phyloP scores from a whole-genome alignment of 1,284 basidiomycete genomes.

The Calocybe gambosa region DNA sequence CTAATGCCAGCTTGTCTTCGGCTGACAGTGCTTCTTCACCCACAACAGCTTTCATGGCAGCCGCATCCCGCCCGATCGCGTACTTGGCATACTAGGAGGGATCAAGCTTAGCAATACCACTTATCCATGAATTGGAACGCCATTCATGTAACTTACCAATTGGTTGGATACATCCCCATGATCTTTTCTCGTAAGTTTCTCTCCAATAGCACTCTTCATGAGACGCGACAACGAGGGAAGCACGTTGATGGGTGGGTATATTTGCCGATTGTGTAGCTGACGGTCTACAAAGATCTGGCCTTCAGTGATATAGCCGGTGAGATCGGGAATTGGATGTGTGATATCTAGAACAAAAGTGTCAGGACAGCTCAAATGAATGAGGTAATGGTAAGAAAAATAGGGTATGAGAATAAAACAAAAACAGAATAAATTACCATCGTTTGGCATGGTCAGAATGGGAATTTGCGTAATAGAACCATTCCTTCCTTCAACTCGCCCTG shows the following conservation, averaged over 20 bases:
- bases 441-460: slow-evolving; percentile 99
- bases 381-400: slow-evolving; percentile 10
- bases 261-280: slow-evolving; percentile 89
- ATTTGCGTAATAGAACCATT: slow-evolving; percentile 99
- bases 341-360: slow-evolving; percentile 61
- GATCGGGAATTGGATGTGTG: slow-evolving; percentile 98
- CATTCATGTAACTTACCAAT: slow-evolving; percentile 50
- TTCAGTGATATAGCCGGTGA: slow-evolving; percentile 99
- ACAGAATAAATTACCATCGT: slow-evolving; percentile 74
- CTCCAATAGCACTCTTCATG: slow-evolving; percentile 99
- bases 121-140: slow-evolving; percentile 5
- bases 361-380: neutral
- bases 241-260: slow-evolving; percentile 99
- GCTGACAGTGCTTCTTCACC: slow-evolving; percentile 95
- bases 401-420: slow-evolving; percentile 10
- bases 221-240: slow-evolving; percentile 96
- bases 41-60: slow-evolving; percentile 99
- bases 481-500: slow-evolving; percentile 94
- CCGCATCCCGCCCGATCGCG: slow-evolving; percentile 95
- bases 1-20: slow-evolving; percentile 91
- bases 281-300: slow-evolving; percentile 99
- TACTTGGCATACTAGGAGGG: slow-evolving; percentile 88
- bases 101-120: slow-evolving; percentile 9
- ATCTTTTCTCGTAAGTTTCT: slow-evolving; percentile 95
- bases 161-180: slow-evolving; percentile 99